Base-by-base conservation (phyloP, 805 yeast genomes). In the Yueomyces sp. region DNA sequence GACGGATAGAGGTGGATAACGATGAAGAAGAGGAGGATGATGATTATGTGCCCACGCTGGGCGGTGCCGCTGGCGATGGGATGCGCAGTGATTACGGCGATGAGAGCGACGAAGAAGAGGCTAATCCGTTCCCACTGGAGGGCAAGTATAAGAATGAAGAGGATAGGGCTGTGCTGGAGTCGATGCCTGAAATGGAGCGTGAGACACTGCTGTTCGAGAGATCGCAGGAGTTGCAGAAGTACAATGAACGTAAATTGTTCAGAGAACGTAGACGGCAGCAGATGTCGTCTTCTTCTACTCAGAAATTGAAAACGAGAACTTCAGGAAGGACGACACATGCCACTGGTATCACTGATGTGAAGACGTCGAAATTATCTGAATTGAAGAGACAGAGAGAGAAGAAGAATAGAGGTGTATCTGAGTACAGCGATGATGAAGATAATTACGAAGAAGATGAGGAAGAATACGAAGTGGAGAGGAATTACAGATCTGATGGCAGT, bases 171-270 rank as follows among this genome's bases (percentile, higher is more conserved):
- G 62, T 68, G 44, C 67, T 84, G 55, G 79, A 72, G 40, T 59
- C 69, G 1, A 73, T 92, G 79, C 94, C 90, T 44, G 98, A 92
- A 68, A 76, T 92, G 61, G 85, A 85, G 55, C 81, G 97, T 56
- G 98, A 92, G 67, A 80, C 83, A 52, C 76, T 87, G 44, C 72
- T 92, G 44, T 92, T 85, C 54, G 97, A 90, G 45, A 85, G 99
- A 63, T 76, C 85, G 6, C 96, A 87, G 64, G 94, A 85, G 48
- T 76, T 85, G 78, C 95, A 90, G 62, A 78, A 83, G 51, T 88
- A 71, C 64, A 79, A 84, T 47, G 97, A 92, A 65, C 77, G 86
- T 57, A 75, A 76, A 59, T 79, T 82, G 54, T 76, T 94, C 54
- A 86, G 84, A 30, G 81, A 85, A 58, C 81, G 97, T 64, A 52